Evolutionary conservation across 2,329 filamentous ascomycete species (phyloP), one percentile per base, ranked within the genome.

Genomic region (Blumeriella jaapii): DNA sequence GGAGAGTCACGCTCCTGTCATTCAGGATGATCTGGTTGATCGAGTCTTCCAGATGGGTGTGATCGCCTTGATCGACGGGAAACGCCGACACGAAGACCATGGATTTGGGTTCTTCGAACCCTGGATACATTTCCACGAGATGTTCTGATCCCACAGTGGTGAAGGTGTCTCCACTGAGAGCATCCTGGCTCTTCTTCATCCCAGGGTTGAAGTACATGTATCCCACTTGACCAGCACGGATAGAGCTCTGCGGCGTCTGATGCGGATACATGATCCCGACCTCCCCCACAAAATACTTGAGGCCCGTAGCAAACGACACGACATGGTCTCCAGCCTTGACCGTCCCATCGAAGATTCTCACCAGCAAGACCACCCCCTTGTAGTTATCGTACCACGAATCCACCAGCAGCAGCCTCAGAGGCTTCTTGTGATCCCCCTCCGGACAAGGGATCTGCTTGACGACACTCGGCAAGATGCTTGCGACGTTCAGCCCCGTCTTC

Each of bases 51-150:
- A 98, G 65, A 53, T 86, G 82, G 27, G 74, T 71, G 54, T 93
- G 89, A 57, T 94, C 84, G 49, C 78, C 68, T 48, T 93, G 86
- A 52, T 98, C 87, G 0, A 87, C 86, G 0, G 91, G 91, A 51
- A 94, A 98, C 0, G 91, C 91, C 1, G 89, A 87, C 3, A 98
- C 91, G 49, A 98, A 98, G 4, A 98, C 91, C 91, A 98, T 98
- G 5, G 87, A 82, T 58, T 98, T 93, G 1, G 91, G 89, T 58
- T 98, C 91, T 55, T 94, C 89, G 42, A 98, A 98, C 2, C 89
- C 91, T 0, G 86, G 85, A 35, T 87, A 78, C 9, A 83, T 77
- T 56, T 87, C 69, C 2, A 98, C 86, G 1, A 69, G 53, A 39
- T 74, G 72, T 60, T 94, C 83, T 14, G 65, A 75, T 2, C 84